Evolutionary conservation across 1,284 basidiomycete genomes (phyloP), one percentile per base, ranked within the genome.

Genomic region (Boletus semigastroideus): DNA sequence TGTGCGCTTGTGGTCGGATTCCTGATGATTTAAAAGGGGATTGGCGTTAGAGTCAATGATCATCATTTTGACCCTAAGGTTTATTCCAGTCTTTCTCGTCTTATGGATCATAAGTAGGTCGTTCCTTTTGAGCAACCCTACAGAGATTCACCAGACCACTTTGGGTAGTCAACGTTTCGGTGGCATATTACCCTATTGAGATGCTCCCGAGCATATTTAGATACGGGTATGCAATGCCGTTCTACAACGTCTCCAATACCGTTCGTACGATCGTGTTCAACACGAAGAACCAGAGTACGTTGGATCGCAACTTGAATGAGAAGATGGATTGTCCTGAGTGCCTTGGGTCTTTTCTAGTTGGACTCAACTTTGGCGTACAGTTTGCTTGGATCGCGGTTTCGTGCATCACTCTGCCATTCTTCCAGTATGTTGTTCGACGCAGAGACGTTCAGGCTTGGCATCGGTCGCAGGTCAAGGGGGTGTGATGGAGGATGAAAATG

Each of bases 141-240:
- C 28, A 25, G 34, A 30, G 19, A 30, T 12, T 40, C 22, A 40
- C 22, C 17, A 44, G 8, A 10, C 17, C n/a, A 28, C 27, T 45
- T 46, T 52, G 40, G 40, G 16, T 42, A 84, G 81, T 68, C n/a
- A 90, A 90, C 61, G 86, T 90, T 33, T 82, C 86, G 0, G 82
- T 87, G 27, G 78, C 73, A 19, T 69, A 75, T 49, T 77, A 82
- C 46, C 89, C 90, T 0, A 79, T 87, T 49, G 79, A 85, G 52
- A 73, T 88, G 1, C 76, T 89, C n/a, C 87, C 87, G 0, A 58
- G 60, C 47, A 68, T 92, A 53, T 92, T 77, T 71, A 74, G 75
- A 47, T 87, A 86, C 56, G 85, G 83, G 4, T 85, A 83, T 53
- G 87, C 80, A 0, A 76, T 76, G 62, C 89, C 89, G 0, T 90